Conservation (phyloP, 2,329 filamentous ascomycete species). For the Zelopaecilomyces penicillatus region DNA sequence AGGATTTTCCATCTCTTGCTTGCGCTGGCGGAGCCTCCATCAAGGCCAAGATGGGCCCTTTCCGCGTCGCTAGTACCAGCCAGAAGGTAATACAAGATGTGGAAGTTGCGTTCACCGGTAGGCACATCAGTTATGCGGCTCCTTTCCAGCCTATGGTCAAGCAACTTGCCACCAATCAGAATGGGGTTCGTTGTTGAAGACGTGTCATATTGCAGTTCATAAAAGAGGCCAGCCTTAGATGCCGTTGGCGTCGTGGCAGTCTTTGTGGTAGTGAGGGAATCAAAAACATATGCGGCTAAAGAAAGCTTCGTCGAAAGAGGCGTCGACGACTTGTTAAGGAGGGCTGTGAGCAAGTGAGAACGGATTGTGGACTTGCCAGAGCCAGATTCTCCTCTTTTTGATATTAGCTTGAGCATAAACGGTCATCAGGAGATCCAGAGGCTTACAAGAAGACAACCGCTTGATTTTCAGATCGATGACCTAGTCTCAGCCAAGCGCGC, state of each 20-base stretch:
- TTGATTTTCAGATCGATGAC: constrained; percentile 86
- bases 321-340: constrained; percentile 84
- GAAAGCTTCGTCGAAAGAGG: constrained; percentile 90
- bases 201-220: constrained; percentile 94
- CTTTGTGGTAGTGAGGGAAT: constrained; percentile 93
- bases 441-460: constrained; percentile 84
- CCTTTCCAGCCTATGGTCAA: constrained; percentile 87
- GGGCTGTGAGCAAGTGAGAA: constrained; percentile 74
- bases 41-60: constrained; percentile 70
- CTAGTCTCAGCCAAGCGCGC: constrained; percentile 75
- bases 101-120: constrained; percentile 93
- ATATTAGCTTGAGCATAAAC: constrained; percentile 13
- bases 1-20: constrained; percentile 92
- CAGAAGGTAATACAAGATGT: constrained; percentile 89
- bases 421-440: not conserved
- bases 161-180: constrained; percentile 85
- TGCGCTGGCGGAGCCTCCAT: constrained; percentile 40
- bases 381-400: constrained; percentile 79
- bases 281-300: constrained; percentile 89
- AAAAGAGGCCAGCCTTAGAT: constrained; percentile 90
- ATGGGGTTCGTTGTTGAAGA: constrained; percentile 75
- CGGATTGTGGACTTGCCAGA: constrained; percentile 93
- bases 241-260: constrained; percentile 91
- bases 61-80: constrained; percentile 87
- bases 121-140: constrained; percentile 87